These are phyloP conservation scores for Pseudogymnoascus sp. DNA, from an alignment of 2,329 filamentous ascomycete species.

Conservation along the genomic window DNA sequence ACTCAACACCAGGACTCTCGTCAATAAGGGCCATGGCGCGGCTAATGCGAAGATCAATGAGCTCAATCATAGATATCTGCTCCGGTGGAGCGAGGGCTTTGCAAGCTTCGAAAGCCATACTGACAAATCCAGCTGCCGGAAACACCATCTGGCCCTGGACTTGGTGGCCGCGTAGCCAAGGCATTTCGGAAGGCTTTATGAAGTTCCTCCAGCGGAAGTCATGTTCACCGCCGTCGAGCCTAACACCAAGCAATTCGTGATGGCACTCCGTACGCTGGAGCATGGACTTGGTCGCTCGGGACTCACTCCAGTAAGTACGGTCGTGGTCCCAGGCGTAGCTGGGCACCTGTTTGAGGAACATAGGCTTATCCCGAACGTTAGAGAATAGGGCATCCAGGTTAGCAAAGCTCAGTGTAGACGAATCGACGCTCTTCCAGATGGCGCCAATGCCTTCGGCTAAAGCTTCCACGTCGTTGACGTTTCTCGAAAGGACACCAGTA, in stretches of 20 bases:
- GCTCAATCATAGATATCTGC: constrained; percentile 7
- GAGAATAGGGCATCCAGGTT: not conserved
- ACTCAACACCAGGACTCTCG: constrained; percentile 10
- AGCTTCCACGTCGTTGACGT: constrained; percentile 13
- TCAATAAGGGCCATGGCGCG: constrained; percentile 12
- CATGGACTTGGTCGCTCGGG: constrained; percentile 1
- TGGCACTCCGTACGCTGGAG: not conserved
- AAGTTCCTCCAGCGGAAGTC: not conserved
- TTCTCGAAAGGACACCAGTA: constrained; percentile 12
- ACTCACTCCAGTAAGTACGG: constrained; percentile 13
- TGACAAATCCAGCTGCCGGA: constrained; percentile 39
- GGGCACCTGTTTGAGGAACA: constrained; percentile 12
- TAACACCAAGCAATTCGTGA: constrained; percentile 15
- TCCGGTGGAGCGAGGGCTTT: constrained; percentile 3
- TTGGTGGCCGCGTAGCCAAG: constrained; percentile 6
- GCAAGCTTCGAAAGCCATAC: constrained; percentile 40
- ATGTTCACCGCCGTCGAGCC: not conserved
- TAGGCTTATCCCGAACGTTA: not conserved
- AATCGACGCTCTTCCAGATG: constrained; percentile 2
- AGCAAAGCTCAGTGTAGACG: not conserved
- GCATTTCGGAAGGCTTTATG: constrained; percentile 1
- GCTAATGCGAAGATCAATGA: constrained; percentile 12
- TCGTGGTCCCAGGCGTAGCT: constrained; percentile 17
- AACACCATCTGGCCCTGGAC: constrained; percentile 26
- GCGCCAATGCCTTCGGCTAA: constrained; percentile 10